phyloP scores from a whole-genome alignment of 805 yeast genomes.

The Kuraishia cidri region DNA sequence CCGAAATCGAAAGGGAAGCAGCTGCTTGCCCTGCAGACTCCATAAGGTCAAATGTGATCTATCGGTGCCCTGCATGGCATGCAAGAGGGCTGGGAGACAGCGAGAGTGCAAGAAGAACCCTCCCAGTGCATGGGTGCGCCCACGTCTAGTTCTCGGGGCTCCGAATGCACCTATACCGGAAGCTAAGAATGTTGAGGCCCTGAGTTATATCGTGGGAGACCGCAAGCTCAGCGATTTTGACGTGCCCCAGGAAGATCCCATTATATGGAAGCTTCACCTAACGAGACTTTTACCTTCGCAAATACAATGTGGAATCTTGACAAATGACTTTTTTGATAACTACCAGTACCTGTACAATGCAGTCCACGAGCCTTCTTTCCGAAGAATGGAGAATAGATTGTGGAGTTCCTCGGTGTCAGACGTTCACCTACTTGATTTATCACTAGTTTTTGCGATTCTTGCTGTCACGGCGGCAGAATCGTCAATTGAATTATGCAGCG shows the following conservation, averaged over 20 bases:
- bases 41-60: background rate
- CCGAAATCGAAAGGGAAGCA: background rate
- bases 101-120: constrained; percentile 1
- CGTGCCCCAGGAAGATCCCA: no score
- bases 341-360: constrained; percentile 3
- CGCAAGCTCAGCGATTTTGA: no score
- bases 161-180: no score
- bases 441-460: constrained; percentile 6
- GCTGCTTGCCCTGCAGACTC: background rate
- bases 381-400: constrained; percentile 1
- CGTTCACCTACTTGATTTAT: constrained; percentile 4
- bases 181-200: no score
- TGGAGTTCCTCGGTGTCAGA: constrained; percentile 4
- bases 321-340: constrained; percentile 5
- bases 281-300: constrained; percentile 6
- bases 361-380: constrained; percentile 7
- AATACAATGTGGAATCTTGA: constrained; percentile 6
- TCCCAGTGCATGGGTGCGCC: constrained; percentile 3
- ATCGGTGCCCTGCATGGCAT: background rate
- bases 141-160: no score
- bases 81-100: background rate
- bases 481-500: constrained; percentile 2
- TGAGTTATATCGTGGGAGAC: no score
- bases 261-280: constrained; percentile 5
- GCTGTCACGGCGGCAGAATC: constrained; percentile 4